A percentile compares a stretch with the other conserved stretches of the same genome.
Evolutionary conservation across 306 rosid genomes (phyloP).

Genomic region (Carpinus viminea): DNA sequence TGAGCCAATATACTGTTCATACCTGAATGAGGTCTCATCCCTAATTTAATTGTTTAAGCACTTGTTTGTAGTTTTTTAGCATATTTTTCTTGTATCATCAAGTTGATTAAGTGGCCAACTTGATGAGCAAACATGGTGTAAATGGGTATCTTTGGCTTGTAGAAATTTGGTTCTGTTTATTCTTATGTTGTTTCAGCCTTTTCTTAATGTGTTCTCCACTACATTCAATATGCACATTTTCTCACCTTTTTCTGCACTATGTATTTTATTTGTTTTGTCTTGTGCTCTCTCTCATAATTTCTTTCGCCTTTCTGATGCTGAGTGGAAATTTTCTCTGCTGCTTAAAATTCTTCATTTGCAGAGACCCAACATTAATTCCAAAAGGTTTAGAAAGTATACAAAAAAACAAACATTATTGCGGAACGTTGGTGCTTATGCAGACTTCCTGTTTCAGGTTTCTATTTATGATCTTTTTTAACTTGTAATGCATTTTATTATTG

Average conservation of each 20-base stretch:
- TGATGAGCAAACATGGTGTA: not conserved
- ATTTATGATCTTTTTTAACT: slow-evolving; percentile 10
- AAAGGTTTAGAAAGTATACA: slow-evolving; percentile 43
- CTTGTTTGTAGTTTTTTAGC: not conserved
- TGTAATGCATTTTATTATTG: not conserved
- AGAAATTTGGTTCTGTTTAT: not conserved
- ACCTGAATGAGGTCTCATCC: not conserved
- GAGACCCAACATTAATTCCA: slow-evolving; percentile 52
- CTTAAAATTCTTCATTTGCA: slow-evolving; percentile 36
- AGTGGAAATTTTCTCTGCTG: slow-evolving; percentile 11
- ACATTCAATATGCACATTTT: not conserved
- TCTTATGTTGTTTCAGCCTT: not conserved
- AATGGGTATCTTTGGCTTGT: not conserved
- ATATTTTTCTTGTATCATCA: not conserved
- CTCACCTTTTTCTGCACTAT: not conserved
- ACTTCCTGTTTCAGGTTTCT: slow-evolving; percentile 72
- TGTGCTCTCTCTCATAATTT: not conserved
- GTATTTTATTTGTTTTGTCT: not conserved
- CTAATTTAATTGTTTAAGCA: not conserved
- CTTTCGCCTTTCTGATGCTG: not conserved
- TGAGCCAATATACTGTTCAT: not conserved
- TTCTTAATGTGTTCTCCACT: not conserved
- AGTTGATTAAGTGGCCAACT: not conserved
- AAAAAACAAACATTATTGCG: slow-evolving; percentile 51
- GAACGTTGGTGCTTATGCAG: slow-evolving; percentile 62